Evolutionary conservation across 176 grass and related monocot species (phyloP).

Genomic region (Cenchrus americanus): DNA sequence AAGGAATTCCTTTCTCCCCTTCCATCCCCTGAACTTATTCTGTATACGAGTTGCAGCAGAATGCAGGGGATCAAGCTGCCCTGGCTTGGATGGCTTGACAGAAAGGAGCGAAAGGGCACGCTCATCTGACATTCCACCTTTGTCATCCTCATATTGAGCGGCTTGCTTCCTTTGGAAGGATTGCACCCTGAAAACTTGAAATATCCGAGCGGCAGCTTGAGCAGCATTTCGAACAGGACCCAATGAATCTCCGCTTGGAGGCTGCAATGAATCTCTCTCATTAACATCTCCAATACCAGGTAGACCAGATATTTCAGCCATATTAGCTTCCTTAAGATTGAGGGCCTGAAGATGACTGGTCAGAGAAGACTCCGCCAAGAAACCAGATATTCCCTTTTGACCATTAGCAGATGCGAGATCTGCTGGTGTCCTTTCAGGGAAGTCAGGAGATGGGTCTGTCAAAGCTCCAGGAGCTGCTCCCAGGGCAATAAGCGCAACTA

Average conservation of each 20-base stretch:
- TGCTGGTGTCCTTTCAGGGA: constrained; percentile 69
- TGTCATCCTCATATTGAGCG: constrained; percentile 57
- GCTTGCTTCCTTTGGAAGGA: constrained; percentile 71
- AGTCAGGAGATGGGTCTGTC: constrained; percentile 76
- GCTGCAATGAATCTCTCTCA: constrained; percentile 40
- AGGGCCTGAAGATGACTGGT: constrained; percentile 80
- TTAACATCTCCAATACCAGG: constrained; percentile 59
- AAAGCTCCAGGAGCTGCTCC: constrained; percentile 77
- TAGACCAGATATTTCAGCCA: constrained; percentile 50
- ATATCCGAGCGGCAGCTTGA: constrained; percentile 70
- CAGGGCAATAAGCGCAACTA: constrained; percentile 63
- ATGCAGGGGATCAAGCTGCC: constrained; percentile 60
- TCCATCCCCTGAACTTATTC: constrained; percentile 85
- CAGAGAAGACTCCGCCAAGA: constrained; percentile 84
- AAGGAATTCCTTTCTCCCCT: constrained; percentile 76
- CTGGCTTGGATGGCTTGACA: constrained; percentile 55
- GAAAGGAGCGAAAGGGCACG: constrained; percentile 56
- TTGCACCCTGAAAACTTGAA: constrained; percentile 69
- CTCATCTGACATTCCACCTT: constrained; percentile 58
- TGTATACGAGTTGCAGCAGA: constrained; percentile 76
- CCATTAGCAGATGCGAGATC: constrained; percentile 83
- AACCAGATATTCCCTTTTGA: constrained; percentile 82
- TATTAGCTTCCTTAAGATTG: constrained; percentile 57
- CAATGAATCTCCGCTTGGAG: constrained; percentile 48
- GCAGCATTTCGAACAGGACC: constrained; percentile 71